phyloP scores from a whole-genome alignment of 805 yeast species.

The Monosporozyma yasuniensis region DNA sequence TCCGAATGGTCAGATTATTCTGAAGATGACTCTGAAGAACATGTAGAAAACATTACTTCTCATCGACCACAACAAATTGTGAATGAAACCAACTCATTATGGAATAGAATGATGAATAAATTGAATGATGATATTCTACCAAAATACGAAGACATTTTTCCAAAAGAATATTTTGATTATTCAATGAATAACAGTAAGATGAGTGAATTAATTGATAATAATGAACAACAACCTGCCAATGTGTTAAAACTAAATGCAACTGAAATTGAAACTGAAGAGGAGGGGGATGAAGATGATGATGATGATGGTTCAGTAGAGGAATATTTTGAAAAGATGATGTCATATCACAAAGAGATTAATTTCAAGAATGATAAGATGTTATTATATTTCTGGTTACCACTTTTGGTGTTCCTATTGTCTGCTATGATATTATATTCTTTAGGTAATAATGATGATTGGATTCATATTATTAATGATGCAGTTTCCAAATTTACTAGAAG shows the following conservation, averaged over 20 bases:
- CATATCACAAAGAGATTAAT: conserved; percentile 30
- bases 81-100: conserved; percentile 17
- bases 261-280: conserved; percentile 12
- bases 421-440: conserved; percentile 34
- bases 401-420: conserved; percentile 47
- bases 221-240: not conserved
- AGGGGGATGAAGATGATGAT: conserved; percentile 20
- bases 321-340: not conserved
- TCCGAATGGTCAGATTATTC: conserved; percentile 1
- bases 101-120: conserved; percentile 33
- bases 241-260: not conserved
- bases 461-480: conserved; percentile 23
- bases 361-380: conserved; percentile 71
- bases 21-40: not conserved
- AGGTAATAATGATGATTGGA: conserved; percentile 30
- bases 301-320: not conserved
- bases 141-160: conserved; percentile 67
- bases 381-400: conserved; percentile 86
- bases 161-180: conserved; percentile 22
- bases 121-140: conserved; percentile 46
- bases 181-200: conserved; percentile 1
- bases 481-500: conserved; percentile 35
- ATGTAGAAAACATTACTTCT: not conserved
- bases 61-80: not conserved
- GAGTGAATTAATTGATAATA: not conserved